phyloP scores from a whole-genome alignment of 805 yeast species.

The Starmerella gropengiesseri region DNA sequence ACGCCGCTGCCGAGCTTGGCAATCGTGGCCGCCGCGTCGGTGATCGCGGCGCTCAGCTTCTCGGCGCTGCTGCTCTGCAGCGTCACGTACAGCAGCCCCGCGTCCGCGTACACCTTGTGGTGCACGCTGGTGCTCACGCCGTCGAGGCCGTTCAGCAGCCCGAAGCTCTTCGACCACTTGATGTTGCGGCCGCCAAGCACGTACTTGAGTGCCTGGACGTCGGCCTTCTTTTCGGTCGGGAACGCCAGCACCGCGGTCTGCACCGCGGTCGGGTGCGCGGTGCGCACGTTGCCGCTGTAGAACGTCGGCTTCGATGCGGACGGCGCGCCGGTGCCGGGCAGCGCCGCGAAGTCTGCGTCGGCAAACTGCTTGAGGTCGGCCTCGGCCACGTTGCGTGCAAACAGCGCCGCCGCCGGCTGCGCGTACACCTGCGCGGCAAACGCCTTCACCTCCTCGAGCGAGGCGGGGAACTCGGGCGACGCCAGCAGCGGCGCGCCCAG shows the following conservation, averaged over 20 bases:
- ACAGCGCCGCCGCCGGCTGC: conserved; percentile 57
- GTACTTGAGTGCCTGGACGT: conserved; percentile 60
- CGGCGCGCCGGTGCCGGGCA: conserved; percentile 51
- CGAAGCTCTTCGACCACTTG: conserved; percentile 43
- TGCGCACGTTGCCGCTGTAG: conserved; percentile 51
- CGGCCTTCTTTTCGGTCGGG: conserved; percentile 54
- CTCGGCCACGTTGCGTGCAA: conserved; percentile 62
- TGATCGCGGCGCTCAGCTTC: conserved; percentile 50
- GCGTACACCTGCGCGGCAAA: conserved; percentile 61
- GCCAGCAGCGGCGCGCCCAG: conserved; percentile 74
- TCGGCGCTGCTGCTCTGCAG: conserved; percentile 51
- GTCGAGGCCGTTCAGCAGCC: conserved; percentile 40
- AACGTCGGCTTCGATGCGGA: conserved; percentile 35
- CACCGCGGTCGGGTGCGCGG: conserved; percentile 45
- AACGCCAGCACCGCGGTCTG: conserved; percentile 72
- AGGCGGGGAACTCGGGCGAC: conserved; percentile 49
- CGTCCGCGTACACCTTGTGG: conserved; percentile 59
- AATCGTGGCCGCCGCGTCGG: conserved; percentile 29
- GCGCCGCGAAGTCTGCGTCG: conserved; percentile 45
- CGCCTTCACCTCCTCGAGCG: conserved; percentile 52
- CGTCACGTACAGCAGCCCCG: conserved; percentile 66
- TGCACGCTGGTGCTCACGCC: conserved; percentile 37
- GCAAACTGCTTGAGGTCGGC: conserved; percentile 60
- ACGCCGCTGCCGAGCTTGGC: conserved; percentile 26
- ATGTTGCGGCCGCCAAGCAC: conserved; percentile 45